A percentile compares a stretch with the other conserved stretches of the same genome.
Conservation (phyloP, 2,329 filamentous ascomycete genomes). For the Apiospora kogelbergensis region DNA sequence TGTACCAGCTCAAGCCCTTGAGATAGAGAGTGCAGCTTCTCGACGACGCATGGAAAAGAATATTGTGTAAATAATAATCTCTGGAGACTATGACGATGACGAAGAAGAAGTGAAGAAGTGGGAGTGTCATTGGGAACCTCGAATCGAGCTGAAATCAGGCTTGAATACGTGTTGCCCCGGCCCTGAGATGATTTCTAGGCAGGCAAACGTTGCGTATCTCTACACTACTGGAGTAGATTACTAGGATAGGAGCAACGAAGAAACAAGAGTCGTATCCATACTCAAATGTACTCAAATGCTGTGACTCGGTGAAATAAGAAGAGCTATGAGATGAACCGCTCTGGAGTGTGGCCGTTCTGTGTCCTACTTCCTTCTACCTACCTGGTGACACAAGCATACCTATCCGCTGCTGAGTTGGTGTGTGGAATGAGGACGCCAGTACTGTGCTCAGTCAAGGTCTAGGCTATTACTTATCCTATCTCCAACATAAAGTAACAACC, state of each 20-base stretch:
- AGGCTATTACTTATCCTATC: no score
- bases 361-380: no score
- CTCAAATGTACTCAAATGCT: not conserved
- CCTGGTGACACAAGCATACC: no score
- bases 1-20: not conserved
- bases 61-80: conserved; percentile 4
- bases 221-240: not conserved
- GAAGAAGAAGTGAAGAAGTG: not conserved
- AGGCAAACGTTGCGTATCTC: not conserved
- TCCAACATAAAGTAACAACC: no score
- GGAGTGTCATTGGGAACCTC: not conserved
- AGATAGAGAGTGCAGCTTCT: not conserved
- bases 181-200: not conserved
- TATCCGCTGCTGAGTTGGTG: no score
- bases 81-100: not conserved
- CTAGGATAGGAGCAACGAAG: not conserved
- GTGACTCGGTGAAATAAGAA: not conserved
- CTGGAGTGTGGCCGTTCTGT: not conserved
- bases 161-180: no score
- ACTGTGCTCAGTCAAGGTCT: no score
- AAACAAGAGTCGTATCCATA: not conserved
- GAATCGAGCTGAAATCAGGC: not conserved
- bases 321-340: not conserved
- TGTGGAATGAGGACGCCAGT: no score
- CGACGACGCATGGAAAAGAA: not conserved